phyloP scores from a whole-genome alignment of 805 yeast genomes.

The Candida hungchunana region DNA sequence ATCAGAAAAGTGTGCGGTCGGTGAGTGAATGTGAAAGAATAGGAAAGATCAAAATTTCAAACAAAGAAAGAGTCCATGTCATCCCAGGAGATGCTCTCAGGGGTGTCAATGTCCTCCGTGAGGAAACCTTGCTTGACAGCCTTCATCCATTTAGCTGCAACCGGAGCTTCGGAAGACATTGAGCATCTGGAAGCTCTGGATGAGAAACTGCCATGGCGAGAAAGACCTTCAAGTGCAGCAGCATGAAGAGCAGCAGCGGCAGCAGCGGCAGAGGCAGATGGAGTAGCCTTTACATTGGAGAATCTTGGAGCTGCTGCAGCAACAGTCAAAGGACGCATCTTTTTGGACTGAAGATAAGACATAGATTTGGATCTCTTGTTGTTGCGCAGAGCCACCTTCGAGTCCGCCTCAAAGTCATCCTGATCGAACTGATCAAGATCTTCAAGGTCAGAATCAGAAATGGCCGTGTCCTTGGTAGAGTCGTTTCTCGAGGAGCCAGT shows the following conservation, averaged over 20 bases:
- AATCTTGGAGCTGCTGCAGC: constrained; percentile 83
- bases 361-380: constrained; percentile 61
- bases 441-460: constrained; percentile 43
- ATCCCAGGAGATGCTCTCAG: constrained; percentile 72
- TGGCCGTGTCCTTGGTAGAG: constrained; percentile 14
- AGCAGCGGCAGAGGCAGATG: constrained; percentile 61
- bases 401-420: constrained; percentile 33
- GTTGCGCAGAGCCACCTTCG: constrained; percentile 37
- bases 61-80: constrained; percentile 53
- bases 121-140: constrained; percentile 74
- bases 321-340: constrained; percentile 49
- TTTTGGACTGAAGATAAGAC: constrained; percentile 53
- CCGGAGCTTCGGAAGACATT: constrained; percentile 25
- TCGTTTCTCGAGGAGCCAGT: neutral
- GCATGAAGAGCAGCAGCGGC: constrained; percentile 71
- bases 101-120: constrained; percentile 72
- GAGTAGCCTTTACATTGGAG: constrained; percentile 55
- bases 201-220: constrained; percentile 30
- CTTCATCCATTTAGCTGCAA: constrained; percentile 62
- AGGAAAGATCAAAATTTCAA: constrained; percentile 2
- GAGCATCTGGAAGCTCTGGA: constrained; percentile 17
- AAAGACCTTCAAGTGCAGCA: constrained; percentile 53
- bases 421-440: constrained; percentile 35
- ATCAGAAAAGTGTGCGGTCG: neutral
- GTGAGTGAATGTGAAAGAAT: neutral